A percentile compares a stretch with the other conserved stretches of the same genome.
These are phyloP conservation scores for Clarireedia sp. DNA, from an alignment of 2,329 filamentous ascomycete genomes.

Conservation along the genomic window DNA sequence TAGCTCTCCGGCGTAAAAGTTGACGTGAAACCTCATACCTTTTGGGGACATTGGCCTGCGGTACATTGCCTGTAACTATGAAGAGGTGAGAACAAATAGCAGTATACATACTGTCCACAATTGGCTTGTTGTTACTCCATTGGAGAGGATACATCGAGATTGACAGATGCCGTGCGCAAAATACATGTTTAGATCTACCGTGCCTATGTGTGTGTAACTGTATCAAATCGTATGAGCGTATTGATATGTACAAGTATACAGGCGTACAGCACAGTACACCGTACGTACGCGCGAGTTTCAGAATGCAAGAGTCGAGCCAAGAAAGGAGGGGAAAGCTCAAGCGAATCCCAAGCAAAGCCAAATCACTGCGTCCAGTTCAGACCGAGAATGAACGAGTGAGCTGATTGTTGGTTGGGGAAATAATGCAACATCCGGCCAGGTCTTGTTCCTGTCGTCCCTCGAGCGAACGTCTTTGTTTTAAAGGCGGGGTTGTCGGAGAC, in stretches of 20 bases:
- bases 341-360: not conserved
- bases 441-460: not conserved
- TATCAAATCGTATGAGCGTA: not conserved
- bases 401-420: not conserved
- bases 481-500: not conserved
- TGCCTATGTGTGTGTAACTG: not conserved
- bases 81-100: no score
- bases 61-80: no score
- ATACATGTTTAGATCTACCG: not conserved
- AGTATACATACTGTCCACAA: no score
- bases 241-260: not conserved
- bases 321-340: not conserved
- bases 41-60: no score
- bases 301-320: not conserved
- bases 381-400: not conserved
- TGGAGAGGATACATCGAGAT: no score
- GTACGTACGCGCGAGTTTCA: slow-evolving; percentile 9
- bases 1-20: not conserved
- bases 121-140: no score
- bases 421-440: no score
- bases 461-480: not conserved
- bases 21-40: no score
- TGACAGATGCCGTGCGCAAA: no score
- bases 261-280: not conserved
- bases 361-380: not conserved